Percentiles rank a stretch among this genome's conserved stretches.
phyloP scores from a whole-genome alignment of 129 eudicot species.

The Smallanthus sonchifolius region DNA sequence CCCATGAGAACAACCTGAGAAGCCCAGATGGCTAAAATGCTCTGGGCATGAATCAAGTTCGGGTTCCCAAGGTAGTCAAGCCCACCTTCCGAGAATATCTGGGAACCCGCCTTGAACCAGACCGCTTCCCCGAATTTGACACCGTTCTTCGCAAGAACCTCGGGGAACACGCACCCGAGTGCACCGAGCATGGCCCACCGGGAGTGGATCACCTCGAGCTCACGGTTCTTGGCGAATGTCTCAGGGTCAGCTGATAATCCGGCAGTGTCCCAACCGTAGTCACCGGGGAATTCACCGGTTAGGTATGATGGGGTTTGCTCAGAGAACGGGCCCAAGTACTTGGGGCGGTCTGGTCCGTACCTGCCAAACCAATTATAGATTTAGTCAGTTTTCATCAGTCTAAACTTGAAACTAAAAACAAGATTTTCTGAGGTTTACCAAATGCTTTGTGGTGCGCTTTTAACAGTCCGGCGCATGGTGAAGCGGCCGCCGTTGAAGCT shows the following conservation, averaged over 20 bases:
- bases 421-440: constrained; percentile 22
- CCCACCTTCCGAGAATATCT: constrained; percentile 65
- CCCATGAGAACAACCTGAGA: constrained; percentile 65
- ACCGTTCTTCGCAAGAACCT: constrained; percentile 56
- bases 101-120: constrained; percentile 80
- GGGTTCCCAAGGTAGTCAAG: constrained; percentile 79
- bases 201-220: constrained; percentile 72
- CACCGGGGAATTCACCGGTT: constrained; percentile 83
- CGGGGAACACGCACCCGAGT: constrained; percentile 73
- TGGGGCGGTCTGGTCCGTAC: constrained; percentile 69
- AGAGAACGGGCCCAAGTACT: constrained; percentile 78
- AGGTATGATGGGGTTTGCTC: constrained; percentile 72
- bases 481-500: constrained; percentile 43
- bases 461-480: constrained; percentile 62
- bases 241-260: constrained; percentile 74
- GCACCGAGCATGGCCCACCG: constrained; percentile 84
- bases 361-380: constrained; percentile 21
- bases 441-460: constrained; percentile 57
- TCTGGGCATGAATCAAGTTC: constrained; percentile 61
- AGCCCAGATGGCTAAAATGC: constrained; percentile 72
- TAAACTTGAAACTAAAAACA: neutral
- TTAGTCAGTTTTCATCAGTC: neutral
- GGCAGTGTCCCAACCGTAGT: constrained; percentile 78
- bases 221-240: constrained; percentile 78
- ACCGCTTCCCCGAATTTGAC: constrained; percentile 64